Conservation (phyloP, 495 filamentous ascomycete species). For the Talaromyces trachyspermus region DNA sequence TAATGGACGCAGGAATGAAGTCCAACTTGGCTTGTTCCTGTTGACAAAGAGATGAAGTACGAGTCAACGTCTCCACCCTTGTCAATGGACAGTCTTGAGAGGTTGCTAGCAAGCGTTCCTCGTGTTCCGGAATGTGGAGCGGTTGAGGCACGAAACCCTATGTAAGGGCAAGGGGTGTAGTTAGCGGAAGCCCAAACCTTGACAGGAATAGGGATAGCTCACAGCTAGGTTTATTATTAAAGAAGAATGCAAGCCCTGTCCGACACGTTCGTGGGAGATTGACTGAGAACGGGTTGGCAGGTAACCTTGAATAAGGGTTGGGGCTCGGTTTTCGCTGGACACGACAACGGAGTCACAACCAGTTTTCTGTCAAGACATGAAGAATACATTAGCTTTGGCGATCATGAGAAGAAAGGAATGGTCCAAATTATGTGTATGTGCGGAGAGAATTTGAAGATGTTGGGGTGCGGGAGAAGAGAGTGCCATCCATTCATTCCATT, state of each 20-base stretch:
- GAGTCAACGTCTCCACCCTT: constrained; percentile 67
- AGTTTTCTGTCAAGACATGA: background rate
- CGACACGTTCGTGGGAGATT: constrained; percentile 4
- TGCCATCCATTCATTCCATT: background rate
- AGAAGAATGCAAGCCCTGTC: constrained; percentile 1
- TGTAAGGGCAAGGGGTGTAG: constrained; percentile 36
- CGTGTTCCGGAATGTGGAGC: constrained; percentile 50
- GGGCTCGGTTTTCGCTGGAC: background rate
- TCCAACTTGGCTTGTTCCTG: constrained; percentile 20
- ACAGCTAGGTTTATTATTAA: constrained; percentile 5
- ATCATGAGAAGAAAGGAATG: background rate
- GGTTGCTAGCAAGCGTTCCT: constrained; percentile 21
- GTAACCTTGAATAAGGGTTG: constrained; percentile 5
- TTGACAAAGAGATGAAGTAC: constrained; percentile 51
- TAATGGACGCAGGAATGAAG: constrained; percentile 45
- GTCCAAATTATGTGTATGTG: background rate
- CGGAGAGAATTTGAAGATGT: background rate
- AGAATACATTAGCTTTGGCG: background rate
- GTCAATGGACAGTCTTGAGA: constrained; percentile 22
- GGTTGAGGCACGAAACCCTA: constrained; percentile 37
- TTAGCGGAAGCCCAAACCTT: constrained; percentile 23
- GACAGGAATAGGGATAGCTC: constrained; percentile 7
- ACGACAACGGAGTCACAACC: background rate
- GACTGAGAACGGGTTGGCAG: background rate
- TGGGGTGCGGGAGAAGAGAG: background rate